Conservation (phyloP, 1,284 basidiomycete genomes). For the Rhodotorula sp. region DNA sequence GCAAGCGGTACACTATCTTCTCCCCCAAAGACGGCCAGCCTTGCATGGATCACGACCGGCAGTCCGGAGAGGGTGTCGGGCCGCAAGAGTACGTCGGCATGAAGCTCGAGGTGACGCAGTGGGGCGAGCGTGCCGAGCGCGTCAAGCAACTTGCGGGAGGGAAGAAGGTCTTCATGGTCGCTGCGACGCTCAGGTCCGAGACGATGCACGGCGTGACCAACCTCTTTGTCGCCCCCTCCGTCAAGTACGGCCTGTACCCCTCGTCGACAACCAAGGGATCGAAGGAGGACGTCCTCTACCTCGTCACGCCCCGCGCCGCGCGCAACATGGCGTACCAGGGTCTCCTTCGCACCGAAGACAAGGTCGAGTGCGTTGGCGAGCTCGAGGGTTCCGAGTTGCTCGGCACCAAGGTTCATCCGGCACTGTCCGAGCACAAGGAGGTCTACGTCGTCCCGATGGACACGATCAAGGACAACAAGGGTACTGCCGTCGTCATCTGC, state of each 20-base stretch:
- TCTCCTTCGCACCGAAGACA: constrained; percentile 68
- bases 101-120: constrained; percentile 90
- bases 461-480: constrained; percentile 91
- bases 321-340: constrained; percentile 97
- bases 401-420: constrained; percentile 88
- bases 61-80: constrained; percentile 89
- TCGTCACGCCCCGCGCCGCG: constrained; percentile 85
- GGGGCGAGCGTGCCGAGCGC: constrained; percentile 59
- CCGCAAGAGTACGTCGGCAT: constrained; percentile 95
- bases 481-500: constrained; percentile 97
- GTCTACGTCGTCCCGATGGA: constrained; percentile 99
- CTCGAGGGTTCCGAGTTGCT: constrained; percentile 76
- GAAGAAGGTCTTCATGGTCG: constrained; percentile 85
- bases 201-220: constrained; percentile 99
- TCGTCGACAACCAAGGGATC: constrained; percentile 55
- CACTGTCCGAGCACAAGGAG: constrained; percentile 73
- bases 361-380: constrained; percentile 66
- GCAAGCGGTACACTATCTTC: constrained; percentile 97
- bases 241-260: constrained; percentile 91
- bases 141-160: constrained; percentile 65
- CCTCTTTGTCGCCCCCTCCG: constrained; percentile 86
- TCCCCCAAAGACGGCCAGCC: constrained; percentile 99
- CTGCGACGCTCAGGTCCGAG: constrained; percentile 93
- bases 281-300: constrained; percentile 72
- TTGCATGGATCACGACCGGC: constrained; percentile 99